phyloP scores from a whole-genome alignment of 805 yeast species.

The Sungouiozyma ichnusensis region DNA sequence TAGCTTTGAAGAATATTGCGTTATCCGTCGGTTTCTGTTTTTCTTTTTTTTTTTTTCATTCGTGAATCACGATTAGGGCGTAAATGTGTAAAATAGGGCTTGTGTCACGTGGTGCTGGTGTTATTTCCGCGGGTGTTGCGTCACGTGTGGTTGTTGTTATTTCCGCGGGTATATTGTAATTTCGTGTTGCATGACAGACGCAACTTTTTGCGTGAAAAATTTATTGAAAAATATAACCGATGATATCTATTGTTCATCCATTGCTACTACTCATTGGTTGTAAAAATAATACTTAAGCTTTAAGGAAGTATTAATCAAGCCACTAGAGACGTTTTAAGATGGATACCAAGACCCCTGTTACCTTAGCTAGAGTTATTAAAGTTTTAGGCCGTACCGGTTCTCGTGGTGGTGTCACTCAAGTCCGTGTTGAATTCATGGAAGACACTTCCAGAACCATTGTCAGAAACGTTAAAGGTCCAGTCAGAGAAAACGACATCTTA shows the following conservation, averaged over 20 bases:
- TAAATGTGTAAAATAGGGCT: neutral
- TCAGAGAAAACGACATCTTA: conserved; percentile 95
- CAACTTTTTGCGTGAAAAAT: neutral
- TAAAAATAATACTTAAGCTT: too few relatives aligned
- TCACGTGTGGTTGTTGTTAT: too few relatives aligned
- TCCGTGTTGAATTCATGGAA: conserved; percentile 93
- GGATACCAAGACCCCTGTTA: conserved; percentile 74
- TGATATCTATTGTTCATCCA: neutral
- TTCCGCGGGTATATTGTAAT: too few relatives aligned
- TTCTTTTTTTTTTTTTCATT: too few relatives aligned
- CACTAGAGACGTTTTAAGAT: conserved; percentile 8
- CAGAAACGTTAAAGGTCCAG: conserved; percentile 97
- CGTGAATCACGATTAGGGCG: neutral
- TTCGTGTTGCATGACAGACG: neutral
- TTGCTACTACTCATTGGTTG: neutral
- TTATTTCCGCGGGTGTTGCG: too few relatives aligned
- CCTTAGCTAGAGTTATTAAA: conserved; percentile 98
- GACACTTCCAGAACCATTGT: conserved; percentile 91
- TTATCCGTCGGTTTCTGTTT: too few relatives aligned
- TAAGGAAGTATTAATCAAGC: too few relatives aligned
- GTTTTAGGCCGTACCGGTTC: conserved; percentile 99
- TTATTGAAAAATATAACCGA: neutral
- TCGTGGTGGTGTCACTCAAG: conserved; percentile 99
- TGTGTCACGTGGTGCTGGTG: too few relatives aligned
- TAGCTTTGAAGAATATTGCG: too few relatives aligned